phyloP scores from a whole-genome alignment of 306 rosid species.

The Amphicarpaea edgeworthii region DNA sequence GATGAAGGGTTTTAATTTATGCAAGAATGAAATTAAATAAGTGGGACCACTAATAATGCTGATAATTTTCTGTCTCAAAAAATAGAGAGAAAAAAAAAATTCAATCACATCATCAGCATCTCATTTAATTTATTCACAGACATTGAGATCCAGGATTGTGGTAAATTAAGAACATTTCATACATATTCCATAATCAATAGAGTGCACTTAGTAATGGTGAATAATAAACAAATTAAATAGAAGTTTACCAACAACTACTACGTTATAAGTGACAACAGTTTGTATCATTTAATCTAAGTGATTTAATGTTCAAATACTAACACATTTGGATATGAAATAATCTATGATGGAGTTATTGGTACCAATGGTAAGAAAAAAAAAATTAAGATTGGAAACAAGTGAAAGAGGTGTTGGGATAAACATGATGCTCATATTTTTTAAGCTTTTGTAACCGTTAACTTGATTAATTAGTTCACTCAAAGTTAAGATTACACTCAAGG shows the following conservation, averaged over 20 bases:
- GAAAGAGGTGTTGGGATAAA: conserved; percentile 63
- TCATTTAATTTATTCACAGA: not conserved
- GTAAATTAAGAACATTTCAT: not conserved
- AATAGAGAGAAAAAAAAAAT: not conserved
- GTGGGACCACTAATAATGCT: not conserved
- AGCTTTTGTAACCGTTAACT: not conserved
- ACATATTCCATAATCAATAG: too few species aligned
- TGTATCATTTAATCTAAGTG: too few species aligned
- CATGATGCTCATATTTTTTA: conserved; percentile 56
- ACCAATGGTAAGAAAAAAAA: too few species aligned
- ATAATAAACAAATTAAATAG: too few species aligned
- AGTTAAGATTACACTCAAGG: conserved; percentile 9
- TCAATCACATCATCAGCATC: not conserved
- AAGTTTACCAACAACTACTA: too few species aligned
- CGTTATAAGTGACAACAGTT: too few species aligned
- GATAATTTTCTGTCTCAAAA: not conserved
- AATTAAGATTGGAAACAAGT: conserved; percentile 65
- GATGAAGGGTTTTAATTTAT: not conserved
- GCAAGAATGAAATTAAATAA: not conserved
- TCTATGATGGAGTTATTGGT: too few species aligned
- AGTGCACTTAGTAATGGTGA: too few species aligned
- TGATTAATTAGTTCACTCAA: conserved; percentile 21
- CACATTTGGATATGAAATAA: too few species aligned
- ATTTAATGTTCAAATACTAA: too few species aligned
- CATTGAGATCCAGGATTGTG: not conserved